Evolutionary conservation across 2,329 filamentous ascomycete species (phyloP), one percentile per base, ranked within the genome.

Genomic region (Rhinocladiella mackenziei): DNA sequence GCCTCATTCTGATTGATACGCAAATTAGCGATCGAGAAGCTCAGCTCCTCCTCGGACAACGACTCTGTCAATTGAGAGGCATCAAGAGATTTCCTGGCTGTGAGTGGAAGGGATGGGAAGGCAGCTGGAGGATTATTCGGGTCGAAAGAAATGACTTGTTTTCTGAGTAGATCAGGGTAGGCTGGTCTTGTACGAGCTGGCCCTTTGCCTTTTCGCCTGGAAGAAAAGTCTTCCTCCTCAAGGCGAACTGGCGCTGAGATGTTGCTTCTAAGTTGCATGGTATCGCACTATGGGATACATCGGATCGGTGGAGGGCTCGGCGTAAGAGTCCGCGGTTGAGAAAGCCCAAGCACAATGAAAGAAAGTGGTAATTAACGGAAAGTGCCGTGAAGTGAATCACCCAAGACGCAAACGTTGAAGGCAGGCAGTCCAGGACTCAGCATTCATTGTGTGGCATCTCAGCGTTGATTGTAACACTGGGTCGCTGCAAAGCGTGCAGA

Each of bases 71-170:
- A 5, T 28, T n/a, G n/a, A n/a, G 11, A 5, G 10, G 20, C 6
- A 25, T 28, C 8, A 28, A 14, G 8, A 7, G 34, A 19, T 19
- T 20, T 10, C 3, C 23, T 32, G 14, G 29, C 13, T 19, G 23
- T 19, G 6, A 52, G 37, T 30, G 47, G 48, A 13, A 68, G 42
- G 5, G 63, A 69, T 15, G 69, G 69, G 43, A 71, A 71, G 5
- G 61, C 63, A 23, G 68, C 68, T 31, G 67, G 63, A 30, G 62
- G 64, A 11, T 64, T 53, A 31, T 64, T 56, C 7, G 68, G 66
- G 49, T 70, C 57, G 45, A 60, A 71, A 13, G 49, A 35, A 30
- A 53, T 31, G 15, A 44, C 18, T 11, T 38, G 34, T 3, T 23
- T 30, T 34, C 28, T 22, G 19, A 54, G 33, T 25, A 48, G 31